Base-by-base conservation (phyloP, 306 rosid genomes). In the Cyclanthera cordifolia region DNA sequence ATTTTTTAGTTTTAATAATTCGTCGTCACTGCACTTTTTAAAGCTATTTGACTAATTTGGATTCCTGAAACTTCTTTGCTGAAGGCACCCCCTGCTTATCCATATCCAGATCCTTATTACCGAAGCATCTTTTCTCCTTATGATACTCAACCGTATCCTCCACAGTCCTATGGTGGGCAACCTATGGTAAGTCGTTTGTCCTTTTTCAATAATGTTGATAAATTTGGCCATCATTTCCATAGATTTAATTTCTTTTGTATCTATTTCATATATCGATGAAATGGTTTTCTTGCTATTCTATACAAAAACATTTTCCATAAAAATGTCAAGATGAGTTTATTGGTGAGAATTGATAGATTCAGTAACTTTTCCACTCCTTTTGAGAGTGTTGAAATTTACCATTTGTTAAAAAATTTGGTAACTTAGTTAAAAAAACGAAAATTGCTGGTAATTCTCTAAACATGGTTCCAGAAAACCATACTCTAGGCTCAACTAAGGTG, bases 71-170 rank as follows among this genome's bases (percentile, higher is more conserved):
- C 55, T 61, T 71, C 30, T 83, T 47, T 52, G 34, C 72, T 87
- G 83, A 81, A 92, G 97, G 93, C 77, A 61, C 96, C 93, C 1
- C 71, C 85, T 41, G 82, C 84, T 68, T 92, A 89, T 72, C 97
- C 97, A 4, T 92, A 89, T 81, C 90, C 96, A 30, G 96, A 92
- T 76, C 97, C 97, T 20, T 92, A 92, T 80, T 89, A 85, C 73
- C 80, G 97, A 87, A 92, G 93, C 85, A 87, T 92, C 76, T 92
- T 92, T 82, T 88, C 96, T 77, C 96, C 97, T 14, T 87, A 84
- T 81, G 95, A 92, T 24, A 71, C 89, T 48, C 97, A 87, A 63
- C 78, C 86, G 20, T 89, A 83, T 83, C 85, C 96, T 69, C 86
- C 90, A 56, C 96, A 87, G 45, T 86, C 87, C 72, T 89, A 89